Evolutionary conservation across 306 rosid genomes (phyloP).

Genomic region (Styphnolobium japonicum): DNA sequence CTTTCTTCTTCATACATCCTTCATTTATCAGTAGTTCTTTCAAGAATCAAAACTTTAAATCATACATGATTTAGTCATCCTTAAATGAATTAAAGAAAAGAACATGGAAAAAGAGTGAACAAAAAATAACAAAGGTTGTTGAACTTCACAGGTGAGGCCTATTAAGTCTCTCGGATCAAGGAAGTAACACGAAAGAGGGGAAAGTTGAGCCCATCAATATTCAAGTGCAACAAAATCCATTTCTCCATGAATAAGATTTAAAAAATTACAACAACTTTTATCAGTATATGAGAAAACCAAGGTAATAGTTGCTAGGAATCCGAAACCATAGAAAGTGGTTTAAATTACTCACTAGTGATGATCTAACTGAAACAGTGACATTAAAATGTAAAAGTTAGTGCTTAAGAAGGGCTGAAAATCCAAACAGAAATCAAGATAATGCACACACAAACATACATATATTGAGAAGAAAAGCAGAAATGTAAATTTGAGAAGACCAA

Average conservation of each 20-base stretch:
- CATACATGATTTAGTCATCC: neutral
- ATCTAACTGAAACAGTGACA: neutral
- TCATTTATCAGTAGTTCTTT: conserved; percentile 1
- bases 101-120: neutral
- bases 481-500: conserved; percentile 22
- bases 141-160: neutral
- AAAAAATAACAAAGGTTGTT: neutral
- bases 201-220: neutral
- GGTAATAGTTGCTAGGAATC: neutral
- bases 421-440: neutral
- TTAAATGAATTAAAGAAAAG: neutral
- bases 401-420: neutral
- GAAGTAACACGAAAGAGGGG: neutral
- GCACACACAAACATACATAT: neutral
- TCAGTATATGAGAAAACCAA: neutral
- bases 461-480: neutral
- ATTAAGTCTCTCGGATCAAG: neutral
- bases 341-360: neutral
- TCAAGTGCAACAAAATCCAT: neutral
- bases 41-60: neutral
- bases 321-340: neutral
- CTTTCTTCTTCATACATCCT: conserved; percentile 2
- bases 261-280: neutral
- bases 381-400: neutral
- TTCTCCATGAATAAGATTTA: neutral